Base-by-base conservation (phyloP, 2,329 filamentous ascomycete genomes). In the Hymenoscyphus scutula region DNA sequence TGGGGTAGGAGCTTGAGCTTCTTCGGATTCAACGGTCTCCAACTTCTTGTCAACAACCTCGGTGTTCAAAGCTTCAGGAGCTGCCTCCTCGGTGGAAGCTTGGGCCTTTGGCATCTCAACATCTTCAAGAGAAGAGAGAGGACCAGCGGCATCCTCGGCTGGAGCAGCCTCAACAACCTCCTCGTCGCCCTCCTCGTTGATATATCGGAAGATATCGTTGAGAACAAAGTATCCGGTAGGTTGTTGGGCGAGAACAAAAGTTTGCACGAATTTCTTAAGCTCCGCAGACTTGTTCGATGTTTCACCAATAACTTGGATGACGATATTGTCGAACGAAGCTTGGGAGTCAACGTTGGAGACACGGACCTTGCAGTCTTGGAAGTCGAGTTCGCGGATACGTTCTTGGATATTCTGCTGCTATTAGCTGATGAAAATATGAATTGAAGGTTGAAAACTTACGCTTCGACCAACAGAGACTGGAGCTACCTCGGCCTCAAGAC, bases 291-390 rank as follows among this genome's bases (percentile, higher is more conserved):
- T 96, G 85, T 96, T 97, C 72, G 93, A 97, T 73, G 95, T 96
- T 79, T 98, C 94, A 68, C 95, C 95, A 74, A 99, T 97, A 72
- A 98, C 95, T 77, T 97, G 93, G 73, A 99, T 96, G 71, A 99
- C 88, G 70, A 99, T 98, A 80, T 93, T 96, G 65, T 93, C 87
- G 76, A 88, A 90, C 10, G 94, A 97, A 66, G 89, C 89, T 79
- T 99, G 94, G 19, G 93, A 94, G 78, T 99, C 95, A 73, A 99
- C 95, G 74, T 99, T 99, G 77, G 94, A 90, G 71, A 99, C 91
- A 75, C 95, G 92, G 73, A 99, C 94, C 81, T 99, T 99, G 86
- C 91, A 96, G 77, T 98, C 92, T 76, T 97, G 91, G 82, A 96
- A 96, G 70, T 96, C 90, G 68, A 98, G 88, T 68, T 89, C 82